Evolutionary conservation across 2,329 filamentous ascomycete genomes (phyloP).

Genomic region (Claviceps sorghi): DNA sequence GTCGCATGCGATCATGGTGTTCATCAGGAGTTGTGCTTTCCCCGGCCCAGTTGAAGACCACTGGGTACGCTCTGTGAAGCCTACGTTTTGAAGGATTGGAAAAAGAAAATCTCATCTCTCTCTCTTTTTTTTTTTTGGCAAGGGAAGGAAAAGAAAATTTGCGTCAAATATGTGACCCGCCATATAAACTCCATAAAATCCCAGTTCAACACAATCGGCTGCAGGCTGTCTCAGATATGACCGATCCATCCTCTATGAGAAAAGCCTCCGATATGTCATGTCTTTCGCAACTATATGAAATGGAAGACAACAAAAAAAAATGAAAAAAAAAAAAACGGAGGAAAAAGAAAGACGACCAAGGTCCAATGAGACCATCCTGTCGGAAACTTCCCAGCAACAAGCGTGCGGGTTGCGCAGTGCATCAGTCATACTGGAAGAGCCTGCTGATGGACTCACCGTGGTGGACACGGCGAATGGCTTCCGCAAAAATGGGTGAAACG

Average conservation of each 20-base stretch:
- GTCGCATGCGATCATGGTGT: not conserved
- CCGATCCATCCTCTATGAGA: not conserved
- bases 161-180: not conserved
- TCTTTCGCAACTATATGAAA: not conserved
- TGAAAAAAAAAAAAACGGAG: not conserved
- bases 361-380: not conserved
- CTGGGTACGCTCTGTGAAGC: not conserved
- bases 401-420: not conserved
- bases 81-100: not conserved
- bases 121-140: not conserved
- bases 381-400: not conserved
- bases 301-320: not conserved
- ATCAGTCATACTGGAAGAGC: constrained; percentile 45
- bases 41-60: not conserved
- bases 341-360: not conserved
- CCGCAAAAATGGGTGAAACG: constrained; percentile 77
- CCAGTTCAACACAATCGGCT: not conserved
- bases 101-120: not conserved
- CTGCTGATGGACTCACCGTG: constrained; percentile 96
- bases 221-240: not conserved
- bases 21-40: not conserved
- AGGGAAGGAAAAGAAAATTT: not conserved
- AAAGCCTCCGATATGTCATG: not conserved
- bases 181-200: not conserved
- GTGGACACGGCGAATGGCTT: constrained; percentile 90